Evolutionary conservation across 129 eudicot species (phyloP).

Genomic region (Flaveria ramosissima): DNA sequence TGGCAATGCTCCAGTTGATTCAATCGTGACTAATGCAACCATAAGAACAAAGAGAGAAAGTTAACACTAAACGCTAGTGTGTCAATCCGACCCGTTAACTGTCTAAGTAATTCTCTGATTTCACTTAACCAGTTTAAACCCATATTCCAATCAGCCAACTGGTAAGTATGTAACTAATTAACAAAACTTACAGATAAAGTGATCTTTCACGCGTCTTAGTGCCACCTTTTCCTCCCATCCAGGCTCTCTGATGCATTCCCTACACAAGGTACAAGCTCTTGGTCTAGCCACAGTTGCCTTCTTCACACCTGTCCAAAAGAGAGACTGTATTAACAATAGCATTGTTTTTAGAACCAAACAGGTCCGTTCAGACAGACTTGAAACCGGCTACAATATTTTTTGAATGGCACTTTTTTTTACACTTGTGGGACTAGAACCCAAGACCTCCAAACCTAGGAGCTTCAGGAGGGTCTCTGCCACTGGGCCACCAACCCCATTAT

Average conservation of each 20-base stretch:
- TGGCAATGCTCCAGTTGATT: slow-evolving; percentile 86
- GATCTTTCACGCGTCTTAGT: slow-evolving; percentile 78
- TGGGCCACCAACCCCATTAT: too few relatives aligned
- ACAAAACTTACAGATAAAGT: slow-evolving; percentile 79
- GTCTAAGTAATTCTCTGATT: not conserved
- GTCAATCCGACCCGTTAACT: not conserved
- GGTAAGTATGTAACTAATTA: not conserved
- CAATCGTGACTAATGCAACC: slow-evolving; percentile 60
- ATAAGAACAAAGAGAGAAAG: not conserved
- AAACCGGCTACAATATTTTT: too few relatives aligned
- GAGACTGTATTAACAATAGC: not conserved
- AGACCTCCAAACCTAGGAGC: too few relatives aligned
- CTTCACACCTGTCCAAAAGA: slow-evolving; percentile 47
- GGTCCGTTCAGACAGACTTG: not conserved
- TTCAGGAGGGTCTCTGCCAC: too few relatives aligned
- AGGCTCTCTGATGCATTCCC: slow-evolving; percentile 85
- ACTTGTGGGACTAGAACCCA: too few relatives aligned
- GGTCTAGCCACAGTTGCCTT: slow-evolving; percentile 76
- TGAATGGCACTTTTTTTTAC: too few relatives aligned
- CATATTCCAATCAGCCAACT: not conserved
- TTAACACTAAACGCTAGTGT: not conserved
- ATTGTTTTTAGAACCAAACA: not conserved
- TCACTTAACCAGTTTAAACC: not conserved
- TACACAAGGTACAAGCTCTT: slow-evolving; percentile 75
- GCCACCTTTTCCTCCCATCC: slow-evolving; percentile 76